These are phyloP conservation scores for Botrytis fabae DNA, from an alignment of 2,329 filamentous ascomycete genomes.

Conservation along the genomic window DNA sequence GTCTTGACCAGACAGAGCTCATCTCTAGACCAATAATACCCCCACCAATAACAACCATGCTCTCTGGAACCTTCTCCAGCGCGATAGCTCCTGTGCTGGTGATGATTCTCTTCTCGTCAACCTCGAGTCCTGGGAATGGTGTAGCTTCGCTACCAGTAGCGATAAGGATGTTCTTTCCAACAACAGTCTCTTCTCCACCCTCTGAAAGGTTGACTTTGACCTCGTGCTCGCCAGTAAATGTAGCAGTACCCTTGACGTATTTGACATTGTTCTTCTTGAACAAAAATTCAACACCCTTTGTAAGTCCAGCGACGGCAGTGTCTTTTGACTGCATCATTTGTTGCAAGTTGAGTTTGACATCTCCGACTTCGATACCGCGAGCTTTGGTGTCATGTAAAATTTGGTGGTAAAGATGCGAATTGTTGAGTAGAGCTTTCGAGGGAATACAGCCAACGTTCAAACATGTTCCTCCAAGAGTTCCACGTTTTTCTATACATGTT, in stretches of 20 bases:
- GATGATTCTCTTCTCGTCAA: constrained; percentile 97
- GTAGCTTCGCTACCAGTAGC: constrained; percentile 94
- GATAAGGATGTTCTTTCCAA: constrained; percentile 97
- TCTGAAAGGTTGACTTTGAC: constrained; percentile 88
- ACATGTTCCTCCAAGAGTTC: constrained; percentile 91
- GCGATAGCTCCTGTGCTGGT: constrained; percentile 94
- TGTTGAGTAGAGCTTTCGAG: constrained; percentile 99
- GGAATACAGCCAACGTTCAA: constrained; percentile 99
- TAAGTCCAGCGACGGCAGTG: constrained; percentile 80
- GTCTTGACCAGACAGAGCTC: constrained; percentile 94
- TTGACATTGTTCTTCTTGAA: constrained; percentile 99
- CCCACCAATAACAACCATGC: constrained; percentile 95
- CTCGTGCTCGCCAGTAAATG: constrained; percentile 86
- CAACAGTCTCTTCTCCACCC: constrained; percentile 83
- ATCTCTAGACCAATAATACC: constrained; percentile 99
- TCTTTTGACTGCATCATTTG: constrained; percentile 99
- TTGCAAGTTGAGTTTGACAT: constrained; percentile 92
- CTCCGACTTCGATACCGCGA: constrained; percentile 94
- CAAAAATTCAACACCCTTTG: constrained; percentile 96
- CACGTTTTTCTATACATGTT: constrained; percentile 97
- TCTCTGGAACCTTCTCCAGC: constrained; percentile 88
- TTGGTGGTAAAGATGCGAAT: constrained; percentile 97
- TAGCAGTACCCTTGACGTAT: constrained; percentile 90
- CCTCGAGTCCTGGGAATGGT: constrained; percentile 90
- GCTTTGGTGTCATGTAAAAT: constrained; percentile 95